Percentiles rank a stretch among this genome's conserved stretches.
These are phyloP conservation scores for Colletotrichum sublineola DNA, from an alignment of 2,329 filamentous ascomycete species.

Conservation along the genomic window DNA sequence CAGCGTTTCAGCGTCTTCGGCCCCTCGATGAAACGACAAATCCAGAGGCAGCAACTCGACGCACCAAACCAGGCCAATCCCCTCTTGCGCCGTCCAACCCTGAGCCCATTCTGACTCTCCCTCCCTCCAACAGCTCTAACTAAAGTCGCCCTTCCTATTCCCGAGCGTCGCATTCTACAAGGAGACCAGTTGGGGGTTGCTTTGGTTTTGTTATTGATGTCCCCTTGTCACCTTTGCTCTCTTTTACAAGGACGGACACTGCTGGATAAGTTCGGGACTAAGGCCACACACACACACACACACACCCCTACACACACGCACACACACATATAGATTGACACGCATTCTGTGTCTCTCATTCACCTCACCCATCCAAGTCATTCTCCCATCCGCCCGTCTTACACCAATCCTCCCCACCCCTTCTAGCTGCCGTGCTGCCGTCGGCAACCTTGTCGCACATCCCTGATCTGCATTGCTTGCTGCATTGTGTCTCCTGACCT, in stretches of 20 bases:
- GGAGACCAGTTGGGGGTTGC: not conserved
- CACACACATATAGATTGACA: conserved; percentile 4
- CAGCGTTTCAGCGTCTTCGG: conserved; percentile 41
- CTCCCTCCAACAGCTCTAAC: conserved; percentile 20
- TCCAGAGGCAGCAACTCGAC: conserved; percentile 35
- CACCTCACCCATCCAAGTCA: conserved; percentile 8
- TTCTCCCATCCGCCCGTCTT: not conserved
- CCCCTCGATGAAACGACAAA: conserved; percentile 42
- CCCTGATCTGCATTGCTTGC: conserved; percentile 38
- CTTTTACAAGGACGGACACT: conserved; percentile 36
- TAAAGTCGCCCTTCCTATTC: conserved; percentile 8
- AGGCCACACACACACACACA: conserved; percentile 14
- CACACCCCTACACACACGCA: conserved; percentile 1
- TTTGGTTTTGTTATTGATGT: not conserved
- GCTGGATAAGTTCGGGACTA: conserved; percentile 30
- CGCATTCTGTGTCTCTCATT: not conserved
- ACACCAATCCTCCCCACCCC: not conserved
- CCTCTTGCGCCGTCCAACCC: conserved; percentile 34
- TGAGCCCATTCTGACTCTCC: conserved; percentile 23
- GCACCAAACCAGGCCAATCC: conserved; percentile 40
- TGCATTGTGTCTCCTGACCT: conserved; percentile 25
- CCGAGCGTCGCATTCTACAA: conserved; percentile 19
- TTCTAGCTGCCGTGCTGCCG: conserved; percentile 31
- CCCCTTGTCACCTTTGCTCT: conserved; percentile 21
- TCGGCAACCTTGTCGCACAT: conserved; percentile 40